Conservation (phyloP, 257 asterid genomes). For the Schizonepeta tenuifolia region DNA sequence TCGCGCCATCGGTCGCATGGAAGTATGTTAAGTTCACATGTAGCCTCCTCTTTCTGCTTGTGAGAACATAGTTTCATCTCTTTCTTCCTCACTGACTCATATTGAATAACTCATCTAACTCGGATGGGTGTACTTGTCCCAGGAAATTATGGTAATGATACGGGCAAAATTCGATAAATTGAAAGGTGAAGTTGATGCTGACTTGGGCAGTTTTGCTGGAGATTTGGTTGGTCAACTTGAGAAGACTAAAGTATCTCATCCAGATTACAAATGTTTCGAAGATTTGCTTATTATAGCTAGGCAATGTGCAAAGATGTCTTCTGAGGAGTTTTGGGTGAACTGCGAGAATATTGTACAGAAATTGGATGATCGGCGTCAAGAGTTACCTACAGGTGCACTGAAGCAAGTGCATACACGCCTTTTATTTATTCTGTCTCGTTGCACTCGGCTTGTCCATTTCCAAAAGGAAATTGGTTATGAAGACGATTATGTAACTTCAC, state of each 20-base stretch:
- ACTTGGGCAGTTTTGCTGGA: conserved; percentile 89
- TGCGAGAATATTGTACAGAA: conserved; percentile 93
- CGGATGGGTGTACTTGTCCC: conserved; percentile 32
- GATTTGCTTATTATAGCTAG: conserved; percentile 89
- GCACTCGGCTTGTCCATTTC: conserved; percentile 93
- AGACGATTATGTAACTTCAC: conserved; percentile 69
- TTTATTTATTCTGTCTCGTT: conserved; percentile 87
- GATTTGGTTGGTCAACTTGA: conserved; percentile 82
- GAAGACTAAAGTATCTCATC: conserved; percentile 66
- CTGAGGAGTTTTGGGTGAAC: conserved; percentile 81
- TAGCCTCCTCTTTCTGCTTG: conserved; percentile 44
- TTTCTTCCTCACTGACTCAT: conserved; percentile 29
- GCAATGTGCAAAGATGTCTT: conserved; percentile 77
- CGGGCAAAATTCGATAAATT: conserved; percentile 78
- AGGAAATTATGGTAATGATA: conserved; percentile 81
- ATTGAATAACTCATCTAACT: conserved; percentile 25
- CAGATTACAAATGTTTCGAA: conserved; percentile 72
- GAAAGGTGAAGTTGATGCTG: conserved; percentile 86
- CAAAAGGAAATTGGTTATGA: conserved; percentile 91
- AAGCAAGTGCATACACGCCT: conserved; percentile 91
- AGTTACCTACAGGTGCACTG: conserved; percentile 70
- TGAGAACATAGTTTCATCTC: conserved; percentile 34
- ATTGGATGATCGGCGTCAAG: conserved; percentile 95
- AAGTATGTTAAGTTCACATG: conserved; percentile 62
- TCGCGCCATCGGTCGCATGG: conserved; percentile 83